Percentiles rank a stretch among this genome's conserved stretches.
phyloP scores from a whole-genome alignment of 257 asterid species.

The Penstemon newberryi region DNA sequence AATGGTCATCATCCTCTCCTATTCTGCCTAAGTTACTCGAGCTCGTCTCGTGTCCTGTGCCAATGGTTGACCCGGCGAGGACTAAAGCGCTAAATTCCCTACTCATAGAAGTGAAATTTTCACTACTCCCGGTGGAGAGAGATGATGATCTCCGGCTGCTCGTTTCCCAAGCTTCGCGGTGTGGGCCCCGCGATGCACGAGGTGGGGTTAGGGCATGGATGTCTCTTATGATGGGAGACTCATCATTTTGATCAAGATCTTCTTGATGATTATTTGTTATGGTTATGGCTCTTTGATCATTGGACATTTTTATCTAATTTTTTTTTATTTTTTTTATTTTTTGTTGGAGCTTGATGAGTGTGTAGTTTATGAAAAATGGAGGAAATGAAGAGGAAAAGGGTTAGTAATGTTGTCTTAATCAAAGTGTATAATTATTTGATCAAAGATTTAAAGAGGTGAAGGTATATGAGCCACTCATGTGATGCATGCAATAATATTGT shows the following conservation, averaged over 20 bases:
- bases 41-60: slow-evolving; percentile 35
- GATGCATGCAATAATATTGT: slow-evolving; percentile 16
- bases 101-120: slow-evolving; percentile 71
- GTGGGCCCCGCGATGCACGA: slow-evolving; percentile 30
- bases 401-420: not conserved
- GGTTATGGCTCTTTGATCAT: slow-evolving; percentile 50
- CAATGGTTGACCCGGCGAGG: slow-evolving; percentile 57
- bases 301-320: slow-evolving; percentile 34
- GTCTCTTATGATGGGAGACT: slow-evolving; percentile 51
- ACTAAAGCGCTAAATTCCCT: slow-evolving; percentile 76
- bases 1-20: slow-evolving; percentile 51
- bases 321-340: not conserved
- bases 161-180: slow-evolving; percentile 52
- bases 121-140: slow-evolving; percentile 50
- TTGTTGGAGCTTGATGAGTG: slow-evolving; percentile 5
- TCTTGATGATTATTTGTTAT: slow-evolving; percentile 26
- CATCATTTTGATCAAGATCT: slow-evolving; percentile 28
- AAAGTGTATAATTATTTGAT: slow-evolving; percentile 13
- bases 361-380: not conserved
- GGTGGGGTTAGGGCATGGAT: slow-evolving; percentile 90
- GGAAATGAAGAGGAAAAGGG: not conserved
- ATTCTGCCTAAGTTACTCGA: slow-evolving; percentile 46
- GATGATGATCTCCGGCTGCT: slow-evolving; percentile 51
- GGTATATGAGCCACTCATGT: slow-evolving; percentile 35
- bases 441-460: not conserved